phyloP scores from a whole-genome alignment of 768 basidiomycete genomes.

The Russula foetens region DNA sequence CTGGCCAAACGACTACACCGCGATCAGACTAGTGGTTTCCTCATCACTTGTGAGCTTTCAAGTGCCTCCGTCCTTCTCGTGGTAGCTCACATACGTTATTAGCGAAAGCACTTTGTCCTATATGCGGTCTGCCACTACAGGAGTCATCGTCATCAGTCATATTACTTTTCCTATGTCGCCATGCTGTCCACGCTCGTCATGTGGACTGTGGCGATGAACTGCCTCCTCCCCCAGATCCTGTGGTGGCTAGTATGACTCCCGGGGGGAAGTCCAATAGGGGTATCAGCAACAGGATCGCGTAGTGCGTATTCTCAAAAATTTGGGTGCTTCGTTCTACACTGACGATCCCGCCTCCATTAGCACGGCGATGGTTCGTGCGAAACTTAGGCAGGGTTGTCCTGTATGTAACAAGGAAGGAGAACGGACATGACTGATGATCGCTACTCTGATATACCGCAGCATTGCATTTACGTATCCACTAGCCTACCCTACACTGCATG shows the following conservation, averaged over 20 bases:
- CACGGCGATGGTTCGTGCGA: conserved; percentile 61
- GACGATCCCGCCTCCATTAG: conserved; percentile 29
- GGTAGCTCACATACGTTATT: background rate
- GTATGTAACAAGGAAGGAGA: conserved; percentile 61
- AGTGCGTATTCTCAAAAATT: conserved; percentile 35
- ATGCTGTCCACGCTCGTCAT: conserved; percentile 78
- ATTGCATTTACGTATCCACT: background rate
- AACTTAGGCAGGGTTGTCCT: conserved; percentile 64
- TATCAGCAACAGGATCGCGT: conserved; percentile 67
- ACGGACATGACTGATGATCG: conserved; percentile 21
- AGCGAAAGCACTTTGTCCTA: conserved; percentile 59
- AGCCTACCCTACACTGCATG: background rate
- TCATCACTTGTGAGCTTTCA: conserved; percentile 55
- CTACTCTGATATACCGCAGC: background rate
- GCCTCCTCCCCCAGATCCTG: conserved; percentile 51
- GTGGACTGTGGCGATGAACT: conserved; percentile 58
- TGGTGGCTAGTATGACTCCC: conserved; percentile 37
- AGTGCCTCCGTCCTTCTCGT: background rate
- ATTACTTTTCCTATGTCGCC: conserved; percentile 80
- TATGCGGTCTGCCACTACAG: conserved; percentile 56
- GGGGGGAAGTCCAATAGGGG: conserved; percentile 33
- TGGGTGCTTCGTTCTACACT: background rate
- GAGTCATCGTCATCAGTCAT: conserved; percentile 51
- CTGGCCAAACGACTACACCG: conserved; percentile 60
- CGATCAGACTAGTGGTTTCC: conserved; percentile 75